Conservation (phyloP, 352 stramenopile species). For the Thalassiosira mediterranea region DNA sequence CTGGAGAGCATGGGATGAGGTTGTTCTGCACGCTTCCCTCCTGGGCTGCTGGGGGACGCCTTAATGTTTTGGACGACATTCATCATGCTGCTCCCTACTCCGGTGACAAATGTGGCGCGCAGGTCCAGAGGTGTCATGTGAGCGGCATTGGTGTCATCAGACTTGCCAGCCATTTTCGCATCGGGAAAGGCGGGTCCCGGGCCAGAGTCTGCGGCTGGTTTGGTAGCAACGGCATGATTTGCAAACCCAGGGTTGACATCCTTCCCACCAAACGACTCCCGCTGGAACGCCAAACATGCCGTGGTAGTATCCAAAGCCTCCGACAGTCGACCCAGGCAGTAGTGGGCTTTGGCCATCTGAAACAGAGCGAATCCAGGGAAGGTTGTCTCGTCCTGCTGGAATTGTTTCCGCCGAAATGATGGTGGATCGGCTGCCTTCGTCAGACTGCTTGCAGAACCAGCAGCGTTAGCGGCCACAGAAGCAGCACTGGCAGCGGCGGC, state of each 20-base stretch:
- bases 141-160: conserved; percentile 6
- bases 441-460: neutral
- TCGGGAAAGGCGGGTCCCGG: neutral
- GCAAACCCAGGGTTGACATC: too few species aligned
- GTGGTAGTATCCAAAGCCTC: conserved; percentile 54
- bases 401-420: neutral
- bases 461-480: neutral
- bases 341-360: conserved; percentile 37
- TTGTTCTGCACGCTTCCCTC: neutral
- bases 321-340: conserved; percentile 31
- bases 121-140: conserved; percentile 29
- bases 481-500: neutral
- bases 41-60: neutral
- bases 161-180: neutral
- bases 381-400: conserved; percentile 12
- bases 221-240: too few species aligned
- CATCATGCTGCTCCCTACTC: conserved; percentile 29
- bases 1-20: conserved; percentile 51
- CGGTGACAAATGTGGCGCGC: conserved; percentile 14
- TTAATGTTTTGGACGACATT: conserved; percentile 35
- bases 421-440: too few species aligned
- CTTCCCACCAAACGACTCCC: conserved; percentile 9
- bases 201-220: neutral
- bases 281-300: conserved; percentile 52
- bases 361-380: conserved; percentile 55